Base-by-base conservation (phyloP, 1,284 basidiomycete genomes). In the Chalciporus sp. region DNA sequence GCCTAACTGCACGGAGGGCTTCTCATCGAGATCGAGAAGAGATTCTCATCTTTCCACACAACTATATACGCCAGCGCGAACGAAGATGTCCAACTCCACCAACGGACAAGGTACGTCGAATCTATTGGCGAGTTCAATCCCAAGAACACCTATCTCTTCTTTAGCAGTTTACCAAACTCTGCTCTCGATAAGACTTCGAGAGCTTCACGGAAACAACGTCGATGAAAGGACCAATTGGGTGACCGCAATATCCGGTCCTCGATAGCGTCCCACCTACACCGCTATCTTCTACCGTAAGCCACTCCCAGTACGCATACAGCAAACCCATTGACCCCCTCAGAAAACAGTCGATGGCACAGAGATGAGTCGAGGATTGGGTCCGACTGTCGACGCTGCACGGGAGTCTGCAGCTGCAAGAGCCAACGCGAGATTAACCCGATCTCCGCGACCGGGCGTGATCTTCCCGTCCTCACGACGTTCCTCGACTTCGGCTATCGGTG, bases 341-440 rank as follows among this genome's bases (percentile, higher is more conserved):
- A 14, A 14, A 7, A 39, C 19, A 54, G 57, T 50, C 26, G 52
- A 59, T 19, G 52, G 60, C 20, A 14, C 19, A 29, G 58, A 59
- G 46, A 47, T 49, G 20, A 43, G 43, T 1, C 58, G 51, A 31
- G 56, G 58, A 12, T 48, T 42, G 4, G 59, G 51, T 4, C 57
- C 59, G 16, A 47, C 52, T 4, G 49, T 47, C 3, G 23, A n/a
- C 4, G 43, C 49, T 11, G 51, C 58, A 3, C 46, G 35, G 26
- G 59, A 61, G 39, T 58, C 59, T 10, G 42, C 59, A 14, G 55
- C 59, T 2, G 59, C 59, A 3, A 51, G 58, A 43, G 56, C 56
- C 4, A 45, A 47, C 3, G 39, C 56, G 17, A 46, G 42, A 12
- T 10, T 33, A 12, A 7, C 31, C 12, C 31, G 31, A 10, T 5